Evolutionary conservation across 75 land plant genomes (phyloP).

Genomic region (Selaginella moellendorffii): DNA sequence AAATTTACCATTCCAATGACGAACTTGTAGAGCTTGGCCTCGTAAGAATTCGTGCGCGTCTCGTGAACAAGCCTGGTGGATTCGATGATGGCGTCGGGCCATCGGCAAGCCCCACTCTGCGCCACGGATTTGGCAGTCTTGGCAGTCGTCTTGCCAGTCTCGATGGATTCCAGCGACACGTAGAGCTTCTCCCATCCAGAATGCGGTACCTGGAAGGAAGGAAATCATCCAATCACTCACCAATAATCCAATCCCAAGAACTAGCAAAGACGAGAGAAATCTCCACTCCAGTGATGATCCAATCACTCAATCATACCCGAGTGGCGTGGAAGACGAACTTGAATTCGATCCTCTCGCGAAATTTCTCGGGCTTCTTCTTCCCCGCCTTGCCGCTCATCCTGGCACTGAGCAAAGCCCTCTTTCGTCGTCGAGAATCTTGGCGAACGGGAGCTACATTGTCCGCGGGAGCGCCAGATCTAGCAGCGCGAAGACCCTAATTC

Average conservation of each 20-base stretch:
- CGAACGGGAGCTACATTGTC: too few relatives aligned
- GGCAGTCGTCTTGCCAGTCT: conserved; percentile 40
- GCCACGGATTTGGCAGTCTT: conserved; percentile 40
- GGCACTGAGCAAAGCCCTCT: too few relatives aligned
- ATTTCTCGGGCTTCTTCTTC: too few relatives aligned
- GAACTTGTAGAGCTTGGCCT: conserved; percentile 51
- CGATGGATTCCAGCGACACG: conserved; percentile 36
- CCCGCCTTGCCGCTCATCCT: conserved; percentile 18
- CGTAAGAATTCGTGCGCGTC: conserved; percentile 34
- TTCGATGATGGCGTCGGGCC: conserved; percentile 57
- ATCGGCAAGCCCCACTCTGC: conserved; percentile 51
- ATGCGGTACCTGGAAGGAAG: conserved; percentile 42
- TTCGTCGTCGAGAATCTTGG: too few relatives aligned
- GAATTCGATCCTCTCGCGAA: conserved; percentile 40
- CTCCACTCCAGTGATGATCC: background rate
- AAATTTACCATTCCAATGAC: conserved; percentile 44
- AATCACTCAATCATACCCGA: conserved; percentile 27
- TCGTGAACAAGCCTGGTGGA: conserved; percentile 45
- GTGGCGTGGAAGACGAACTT: conserved; percentile 35
- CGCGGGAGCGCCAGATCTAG: too few relatives aligned
- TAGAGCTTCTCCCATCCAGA: conserved; percentile 63
- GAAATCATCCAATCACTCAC: background rate
- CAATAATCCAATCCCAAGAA: background rate
- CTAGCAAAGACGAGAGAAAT: background rate
- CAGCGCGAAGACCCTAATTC: too few relatives aligned